Evolutionary conservation across 2,329 filamentous ascomycete genomes (phyloP), one percentile per base, ranked within the genome.

Genomic region (Aspergillus ibericus): DNA sequence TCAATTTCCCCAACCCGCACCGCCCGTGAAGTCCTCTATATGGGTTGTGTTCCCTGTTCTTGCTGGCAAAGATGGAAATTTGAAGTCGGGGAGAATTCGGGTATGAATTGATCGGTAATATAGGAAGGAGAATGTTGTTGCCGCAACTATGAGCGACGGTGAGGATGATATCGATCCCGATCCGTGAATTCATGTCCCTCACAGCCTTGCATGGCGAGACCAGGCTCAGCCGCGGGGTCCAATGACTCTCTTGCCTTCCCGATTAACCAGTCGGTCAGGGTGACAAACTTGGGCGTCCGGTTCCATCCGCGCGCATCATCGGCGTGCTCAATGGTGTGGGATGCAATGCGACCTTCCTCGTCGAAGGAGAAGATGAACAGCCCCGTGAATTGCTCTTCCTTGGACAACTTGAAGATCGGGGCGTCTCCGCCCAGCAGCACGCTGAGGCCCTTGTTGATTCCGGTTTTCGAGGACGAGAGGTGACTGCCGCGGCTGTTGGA

Each of bases 291-390:
- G 20, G 91, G 88, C 25, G 90, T 92, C 62, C 85, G 86, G 68
- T 97, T 93, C 86, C 89, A 96, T 60, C 91, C 86, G 38, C 88
- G 86, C 15, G 88, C 88, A 68, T 95, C 88, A 68, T 97, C 90
- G 1, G 91, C 90, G 77, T 96, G 91, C 77, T 99, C 95, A 69
- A 99, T 98, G 0, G 91, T 96, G 75, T 98, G 95, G 66, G 86
- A 92, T 49, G 90, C 77, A 35, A 99, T 86, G 63, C 92, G 83
- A 1, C 95, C 95, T 68, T 96, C 85, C 48, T 86, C 82, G 70
- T 98, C 95, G 72, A 99, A 99, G 64, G 96, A 91, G 73, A 99
- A 99, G 59, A 96, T 88, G 76, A 98, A 99, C 10, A 98, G 77
- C 0, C 95, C 95, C 1, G 88, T 91, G 67, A 98, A 98, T 70